phyloP scores from a whole-genome alignment of 352 stramenopile genomes.

The Globisporangium acanthophoron region DNA sequence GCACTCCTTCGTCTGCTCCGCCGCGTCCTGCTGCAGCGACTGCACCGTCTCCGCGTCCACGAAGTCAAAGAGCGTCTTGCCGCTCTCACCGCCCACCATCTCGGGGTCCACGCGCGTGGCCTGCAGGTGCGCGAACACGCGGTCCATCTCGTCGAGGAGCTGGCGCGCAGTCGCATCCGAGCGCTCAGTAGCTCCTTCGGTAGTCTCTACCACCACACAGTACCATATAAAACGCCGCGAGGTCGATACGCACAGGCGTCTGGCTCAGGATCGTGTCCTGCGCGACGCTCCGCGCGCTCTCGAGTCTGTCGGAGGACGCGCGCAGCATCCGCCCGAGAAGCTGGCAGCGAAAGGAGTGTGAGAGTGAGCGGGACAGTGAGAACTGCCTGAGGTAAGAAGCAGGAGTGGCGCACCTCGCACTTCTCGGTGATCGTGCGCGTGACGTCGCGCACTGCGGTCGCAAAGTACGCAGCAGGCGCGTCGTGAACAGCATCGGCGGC shows the following conservation, averaged over 20 bases:
- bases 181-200: too few relatives aligned
- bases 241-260: conserved; percentile 26
- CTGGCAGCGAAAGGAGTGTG: conserved; percentile 11
- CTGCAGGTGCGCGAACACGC: conserved; percentile 65
- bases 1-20: conserved; percentile 67
- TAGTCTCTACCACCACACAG: background rate
- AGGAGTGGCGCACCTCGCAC: conserved; percentile 32
- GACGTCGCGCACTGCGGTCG: conserved; percentile 49
- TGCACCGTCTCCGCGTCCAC: conserved; percentile 78
- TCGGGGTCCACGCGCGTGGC: conserved; percentile 39
- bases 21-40: conserved; percentile 67
- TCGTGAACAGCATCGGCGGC: background rate
- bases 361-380: background rate
- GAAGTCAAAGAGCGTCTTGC: conserved; percentile 84
- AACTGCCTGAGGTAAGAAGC: background rate
- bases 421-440: conserved; percentile 67
- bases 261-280: conserved; percentile 54
- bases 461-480: conserved; percentile 28
- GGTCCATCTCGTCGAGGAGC: conserved; percentile 70
- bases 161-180: conserved; percentile 9
- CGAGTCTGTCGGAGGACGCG: conserved; percentile 55
- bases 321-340: conserved; percentile 62
- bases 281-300: conserved; percentile 37
- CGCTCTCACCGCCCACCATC: conserved; percentile 43
- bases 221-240: background rate